Evolutionary conservation across 768 basidiomycete species (phyloP), one percentile per base, ranked within the genome.

Genomic region (Boletus reticuloceps): DNA sequence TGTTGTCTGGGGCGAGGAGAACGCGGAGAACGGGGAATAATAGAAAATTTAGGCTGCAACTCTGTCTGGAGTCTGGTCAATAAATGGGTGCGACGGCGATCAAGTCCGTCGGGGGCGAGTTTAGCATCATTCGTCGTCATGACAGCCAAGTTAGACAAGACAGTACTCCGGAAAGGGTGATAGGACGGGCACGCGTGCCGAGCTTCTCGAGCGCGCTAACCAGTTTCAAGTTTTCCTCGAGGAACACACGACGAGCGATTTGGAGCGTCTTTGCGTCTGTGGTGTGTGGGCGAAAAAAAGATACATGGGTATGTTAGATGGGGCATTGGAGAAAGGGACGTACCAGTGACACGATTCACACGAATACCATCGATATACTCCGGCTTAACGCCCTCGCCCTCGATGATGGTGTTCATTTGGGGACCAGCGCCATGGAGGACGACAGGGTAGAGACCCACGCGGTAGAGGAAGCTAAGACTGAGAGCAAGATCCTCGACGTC

Each of bases 311-410:
- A n/a, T n/a, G n/a, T n/a, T n/a, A n/a, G n/a, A n/a, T n/a, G 6
- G 5, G 7, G n/a, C 1, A 29, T 8, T 17, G 2, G 25, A 47
- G 22, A 47, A 49, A 60, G 48, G 42, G 25, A 72, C 85, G 50
- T 51, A 91, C 92, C 89, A 44, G 97, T 99, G 58, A 99, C 93
- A 43, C 97, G 85, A 64, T n/a, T n/a, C n/a, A n/a, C n/a, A n/a
- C n/a, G n/a, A n/a, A 99, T 98, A 36, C 97, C 96, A 67, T 98
- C 95, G 59, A 91, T 94, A 74, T 98, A 98, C 73, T 98, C 94
- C 1, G 97, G 95, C 22, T 94, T 82, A 49, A 98, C 85, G 32
- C 97, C 97, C 67, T 93, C 95, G 22, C 82, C 74, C 66, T 98
- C 94, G 58, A 99, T 86, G 62, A 97, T 92, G 56, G 87, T 86